These are phyloP conservation scores for Paragyromitra xinjiangensis DNA, from an alignment of 495 filamentous ascomycete genomes.

Conservation along the genomic window DNA sequence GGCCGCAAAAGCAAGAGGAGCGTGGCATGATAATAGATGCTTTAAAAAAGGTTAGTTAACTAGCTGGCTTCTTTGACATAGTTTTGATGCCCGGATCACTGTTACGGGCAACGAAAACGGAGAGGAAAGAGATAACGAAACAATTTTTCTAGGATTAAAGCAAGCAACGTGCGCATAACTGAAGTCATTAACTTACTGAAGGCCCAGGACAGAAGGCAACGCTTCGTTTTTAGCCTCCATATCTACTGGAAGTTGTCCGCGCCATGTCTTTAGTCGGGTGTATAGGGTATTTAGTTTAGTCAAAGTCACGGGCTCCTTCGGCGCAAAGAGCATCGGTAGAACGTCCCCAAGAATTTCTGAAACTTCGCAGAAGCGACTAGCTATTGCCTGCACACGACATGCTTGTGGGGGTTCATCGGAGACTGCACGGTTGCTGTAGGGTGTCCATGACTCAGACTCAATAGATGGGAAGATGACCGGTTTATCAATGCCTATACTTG, in stretches of 20 bases:
- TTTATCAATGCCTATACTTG: constrained; percentile 50
- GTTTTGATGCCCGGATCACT: background rate
- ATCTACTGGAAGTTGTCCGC: constrained; percentile 67
- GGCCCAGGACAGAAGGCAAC: constrained; percentile 69
- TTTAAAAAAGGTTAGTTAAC: constrained; percentile 54
- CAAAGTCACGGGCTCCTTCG: constrained; percentile 67
- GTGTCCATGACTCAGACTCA: constrained; percentile 49
- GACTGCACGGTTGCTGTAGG: constrained; percentile 29
- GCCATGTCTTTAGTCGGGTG: constrained; percentile 70
- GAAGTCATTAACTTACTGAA: constrained; percentile 65
- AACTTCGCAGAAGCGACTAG: constrained; percentile 67
- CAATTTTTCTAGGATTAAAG: background rate
- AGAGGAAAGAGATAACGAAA: background rate
- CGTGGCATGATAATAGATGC: constrained; percentile 73
- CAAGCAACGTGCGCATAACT: background rate
- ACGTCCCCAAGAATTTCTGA: constrained; percentile 74
- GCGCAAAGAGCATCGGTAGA: constrained; percentile 71
- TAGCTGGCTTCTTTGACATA: constrained; percentile 1
- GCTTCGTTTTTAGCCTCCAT: constrained; percentile 67
- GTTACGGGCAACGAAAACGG: background rate
- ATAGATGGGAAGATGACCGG: constrained; percentile 42
- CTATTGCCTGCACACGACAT: constrained; percentile 46
- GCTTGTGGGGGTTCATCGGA: constrained; percentile 31
- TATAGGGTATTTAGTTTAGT: constrained; percentile 67
- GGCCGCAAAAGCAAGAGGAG: constrained; percentile 72